Evolutionary conservation across 1,139 yeast genomes (phyloP), one percentile per base, ranked within the genome.

Genomic region (Ogataea hybrid): DNA sequence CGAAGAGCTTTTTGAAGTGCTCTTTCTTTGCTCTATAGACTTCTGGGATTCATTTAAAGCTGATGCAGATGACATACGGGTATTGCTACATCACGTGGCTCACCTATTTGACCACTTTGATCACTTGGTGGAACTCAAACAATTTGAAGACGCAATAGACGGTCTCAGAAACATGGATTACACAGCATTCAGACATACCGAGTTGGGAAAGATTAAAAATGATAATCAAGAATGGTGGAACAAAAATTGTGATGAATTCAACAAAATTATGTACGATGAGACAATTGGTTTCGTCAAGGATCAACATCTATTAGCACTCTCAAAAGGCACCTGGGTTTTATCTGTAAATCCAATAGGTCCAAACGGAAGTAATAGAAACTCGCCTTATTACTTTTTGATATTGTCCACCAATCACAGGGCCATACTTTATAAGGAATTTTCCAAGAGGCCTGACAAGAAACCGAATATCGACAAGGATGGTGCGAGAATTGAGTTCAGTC

Each of bases 281-380:
- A 87, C 84, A 0, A 68, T 73, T 50, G 84, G 82, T 40, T 85
- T 84, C 58, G 90, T 87, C n/a, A 73, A 77, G 46, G 92, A 84
- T 58, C 95, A 86, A 62, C 71, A 95, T 52, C 79, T 84, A 34
- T 66, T 84, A 42, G 81, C 81, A 55, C 64, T 88, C 39, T 77
- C 87, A 32, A 79, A 77, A 53, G 96, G 96, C 4, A 77, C 87
- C 2, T 87, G 95, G 95, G 92, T 85, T n/a, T 81, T 71, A 54
- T 73, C 83, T 3, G 84, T 80, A 41, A 67, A 71, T 41, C 88
- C 88, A 36, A 71, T 80, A 2, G 79, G 75, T 43, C 58, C 68
- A 18, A 60, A 62, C 21, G 59, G 62, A 18, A 27, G 29, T 4
- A 57, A 56, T 12, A 63, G 60, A 28, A 55, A 57, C 51, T 57